Percentiles rank a stretch among this genome's conserved stretches.
Conservation (phyloP, 2,329 filamentous ascomycete species). For the Chaetoscypha palmicola region DNA sequence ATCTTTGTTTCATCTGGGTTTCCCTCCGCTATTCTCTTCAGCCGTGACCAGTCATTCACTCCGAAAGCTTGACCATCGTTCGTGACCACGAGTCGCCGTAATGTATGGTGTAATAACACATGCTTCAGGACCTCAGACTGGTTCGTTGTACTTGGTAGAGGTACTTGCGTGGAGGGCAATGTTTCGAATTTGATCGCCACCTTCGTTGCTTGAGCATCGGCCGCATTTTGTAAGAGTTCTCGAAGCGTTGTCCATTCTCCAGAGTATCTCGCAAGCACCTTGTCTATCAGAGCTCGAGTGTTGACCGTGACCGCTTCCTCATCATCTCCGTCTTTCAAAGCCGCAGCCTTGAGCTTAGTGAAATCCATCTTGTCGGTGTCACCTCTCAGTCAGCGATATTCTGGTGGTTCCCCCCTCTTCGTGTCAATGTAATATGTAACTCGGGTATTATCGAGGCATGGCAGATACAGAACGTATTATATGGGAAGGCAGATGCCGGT, state of each 20-base stretch:
- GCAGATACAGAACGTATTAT: no score
- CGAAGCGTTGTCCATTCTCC: constrained; percentile 88
- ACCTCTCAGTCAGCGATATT: no score
- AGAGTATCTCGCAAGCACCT: constrained; percentile 91
- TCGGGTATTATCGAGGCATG: no score
- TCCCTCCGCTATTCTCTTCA: constrained; percentile 97
- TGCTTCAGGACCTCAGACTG: constrained; percentile 73
- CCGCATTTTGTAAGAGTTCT: constrained; percentile 97
- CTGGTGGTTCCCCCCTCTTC: no score
- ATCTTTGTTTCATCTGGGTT: constrained; percentile 99
- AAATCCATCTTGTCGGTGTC: constrained; percentile 53
- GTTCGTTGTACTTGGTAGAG: constrained; percentile 55
- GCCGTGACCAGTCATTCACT: constrained; percentile 81
- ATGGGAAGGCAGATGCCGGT: no score
- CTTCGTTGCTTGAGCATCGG: constrained; percentile 84
- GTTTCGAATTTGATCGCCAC: constrained; percentile 93
- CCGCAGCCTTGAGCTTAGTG: constrained; percentile 73
- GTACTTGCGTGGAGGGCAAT: constrained; percentile 70
- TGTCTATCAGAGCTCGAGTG: constrained; percentile 92
- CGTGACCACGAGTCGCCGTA: constrained; percentile 80
- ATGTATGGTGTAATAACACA: constrained; percentile 73
- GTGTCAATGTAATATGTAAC: no score
- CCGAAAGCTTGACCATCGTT: constrained; percentile 89
- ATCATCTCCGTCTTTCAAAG: constrained; percentile 76
- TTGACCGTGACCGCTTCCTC: constrained; percentile 98